These are phyloP conservation scores for Hymenoscyphus infarciens DNA, from an alignment of 2,329 filamentous ascomycete species.

Conservation along the genomic window DNA sequence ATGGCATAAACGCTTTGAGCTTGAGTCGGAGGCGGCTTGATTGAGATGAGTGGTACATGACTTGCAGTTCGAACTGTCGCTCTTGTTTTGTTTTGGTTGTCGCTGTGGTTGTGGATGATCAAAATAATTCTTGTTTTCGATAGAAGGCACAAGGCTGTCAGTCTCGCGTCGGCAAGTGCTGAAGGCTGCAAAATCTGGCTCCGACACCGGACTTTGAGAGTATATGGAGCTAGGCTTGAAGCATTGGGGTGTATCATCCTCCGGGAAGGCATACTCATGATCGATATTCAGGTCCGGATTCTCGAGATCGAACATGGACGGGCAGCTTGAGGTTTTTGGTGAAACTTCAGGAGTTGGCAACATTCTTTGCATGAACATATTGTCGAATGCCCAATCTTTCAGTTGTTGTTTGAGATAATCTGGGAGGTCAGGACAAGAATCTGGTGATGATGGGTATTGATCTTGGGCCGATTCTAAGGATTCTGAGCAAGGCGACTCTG, in stretches of 20 bases:
- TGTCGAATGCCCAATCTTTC: conserved; percentile 15
- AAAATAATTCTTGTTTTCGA: conserved; percentile 12
- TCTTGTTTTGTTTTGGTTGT: not conserved
- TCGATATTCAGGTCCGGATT: conserved; percentile 1
- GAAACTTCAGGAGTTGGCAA: conserved; percentile 9
- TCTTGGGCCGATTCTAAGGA: conserved; percentile 7
- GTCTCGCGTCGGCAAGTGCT: conserved; percentile 2
- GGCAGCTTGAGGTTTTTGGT: conserved; percentile 5
- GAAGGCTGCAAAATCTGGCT: conserved; percentile 9
- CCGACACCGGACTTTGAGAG: conserved; percentile 9
- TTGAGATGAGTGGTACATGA: not conserved
- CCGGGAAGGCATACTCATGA: conserved; percentile 4
- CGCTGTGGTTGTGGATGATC: conserved; percentile 2
- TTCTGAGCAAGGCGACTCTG: conserved; percentile 2
- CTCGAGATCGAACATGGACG: conserved; percentile 12
- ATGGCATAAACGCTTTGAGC: not conserved
- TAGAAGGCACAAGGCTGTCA: conserved; percentile 8
- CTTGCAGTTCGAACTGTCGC: conserved; percentile 1
- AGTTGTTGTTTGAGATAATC: conserved; percentile 13
- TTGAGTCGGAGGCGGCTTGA: not conserved
- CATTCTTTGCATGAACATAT: conserved; percentile 11
- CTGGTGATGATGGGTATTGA: conserved; percentile 10
- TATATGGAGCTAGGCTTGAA: conserved; percentile 14
- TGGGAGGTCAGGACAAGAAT: conserved; percentile 9
- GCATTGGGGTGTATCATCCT: not conserved